phyloP scores from a whole-genome alignment of 352 stramenopile species.

The Elongisporangium prolatum region DNA sequence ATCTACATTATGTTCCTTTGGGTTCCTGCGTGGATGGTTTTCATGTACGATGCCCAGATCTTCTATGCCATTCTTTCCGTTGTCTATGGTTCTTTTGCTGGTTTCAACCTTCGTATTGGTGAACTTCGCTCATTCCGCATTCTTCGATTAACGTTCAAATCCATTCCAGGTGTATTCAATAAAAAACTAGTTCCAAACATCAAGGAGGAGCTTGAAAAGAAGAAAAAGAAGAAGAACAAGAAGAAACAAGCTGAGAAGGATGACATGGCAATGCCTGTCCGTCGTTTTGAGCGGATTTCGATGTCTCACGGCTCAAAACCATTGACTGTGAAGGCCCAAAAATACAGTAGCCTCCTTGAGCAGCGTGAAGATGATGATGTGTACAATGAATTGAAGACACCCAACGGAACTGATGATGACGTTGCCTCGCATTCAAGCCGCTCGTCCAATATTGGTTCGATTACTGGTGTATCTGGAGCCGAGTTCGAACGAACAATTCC shows the following conservation, averaged over 20 bases:
- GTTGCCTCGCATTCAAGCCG: constrained; percentile 37
- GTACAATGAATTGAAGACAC: constrained; percentile 58
- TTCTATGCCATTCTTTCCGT: constrained; percentile 81
- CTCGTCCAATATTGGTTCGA: constrained; percentile 58
- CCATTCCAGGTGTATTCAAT: constrained; percentile 80
- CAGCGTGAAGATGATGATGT: constrained; percentile 45
- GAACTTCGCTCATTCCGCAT: constrained; percentile 83
- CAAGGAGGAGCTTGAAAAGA: constrained; percentile 70
- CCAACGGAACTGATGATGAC: constrained; percentile 61
- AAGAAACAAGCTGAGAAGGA: constrained; percentile 46
- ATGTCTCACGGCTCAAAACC: constrained; percentile 75
- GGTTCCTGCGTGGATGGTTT: constrained; percentile 81
- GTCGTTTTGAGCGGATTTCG: constrained; percentile 76
- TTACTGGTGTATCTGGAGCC: constrained; percentile 68
- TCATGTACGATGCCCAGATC: constrained; percentile 83
- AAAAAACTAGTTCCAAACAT: constrained; percentile 83
- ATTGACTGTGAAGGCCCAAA: constrained; percentile 77
- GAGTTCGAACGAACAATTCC: constrained; percentile 81
- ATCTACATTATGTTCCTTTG: constrained; percentile 77
- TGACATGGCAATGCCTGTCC: constrained; percentile 48
- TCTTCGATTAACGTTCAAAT: constrained; percentile 79
- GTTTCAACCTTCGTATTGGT: constrained; percentile 82
- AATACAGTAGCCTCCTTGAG: constrained; percentile 71
- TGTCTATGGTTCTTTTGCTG: constrained; percentile 71
- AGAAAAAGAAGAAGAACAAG: constrained; percentile 56